Base-by-base conservation (phyloP, 129 eudicot genomes). In the Helianthus tuberosus region DNA sequence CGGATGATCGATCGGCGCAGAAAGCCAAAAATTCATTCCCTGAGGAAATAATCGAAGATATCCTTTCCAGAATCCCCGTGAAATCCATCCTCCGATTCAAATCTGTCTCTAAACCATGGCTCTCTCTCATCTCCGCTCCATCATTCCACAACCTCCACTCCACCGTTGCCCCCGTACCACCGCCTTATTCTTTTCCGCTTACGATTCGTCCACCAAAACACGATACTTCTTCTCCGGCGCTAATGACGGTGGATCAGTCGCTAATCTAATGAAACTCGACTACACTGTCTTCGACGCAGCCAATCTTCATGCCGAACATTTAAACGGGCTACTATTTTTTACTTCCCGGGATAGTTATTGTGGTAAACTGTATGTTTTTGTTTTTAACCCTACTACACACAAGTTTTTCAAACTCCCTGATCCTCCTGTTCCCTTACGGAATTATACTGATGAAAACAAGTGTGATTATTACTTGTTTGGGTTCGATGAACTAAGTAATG, bases 251-350 rank as follows among this genome's bases (percentile, higher is more conserved):
- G 79, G 72, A 14, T 43, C 48, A 6, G 55, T 57, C 73, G 41
- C 74, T 52, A 58, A 67, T 32, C 47, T 66, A 43, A 39, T 51
- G 70, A 75, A 64, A 32, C 79, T 75, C 57, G 14, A 20, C n/a
- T 11, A 71, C 39, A 36, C 57, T 59, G 32, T 27, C 32, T 27
- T 27, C 32, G 3, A 27, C 32, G 2, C 3, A 27, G 32, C 73
- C 46, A 0, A 4, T 27, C 2, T 1, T 10, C 25, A 51, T 12
- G 41, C 27, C 14, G 47, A 52, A 29, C 66, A 51, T 54, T 27
- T 76, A 7, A 67, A 76, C 7, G 80, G 68, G 3, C 44, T 66
- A 12, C 23, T 20, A 20, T 20, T 20, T 9, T 76, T 27, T 27
- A 27, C 32, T 27, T 27, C 32, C 32, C 32, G 3, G 32, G 32